A percentile compares a stretch with the other conserved stretches of the same genome.
These are phyloP conservation scores for Penicillium capsulatum DNA, from an alignment of 2,329 filamentous ascomycete genomes.

Conservation along the genomic window DNA sequence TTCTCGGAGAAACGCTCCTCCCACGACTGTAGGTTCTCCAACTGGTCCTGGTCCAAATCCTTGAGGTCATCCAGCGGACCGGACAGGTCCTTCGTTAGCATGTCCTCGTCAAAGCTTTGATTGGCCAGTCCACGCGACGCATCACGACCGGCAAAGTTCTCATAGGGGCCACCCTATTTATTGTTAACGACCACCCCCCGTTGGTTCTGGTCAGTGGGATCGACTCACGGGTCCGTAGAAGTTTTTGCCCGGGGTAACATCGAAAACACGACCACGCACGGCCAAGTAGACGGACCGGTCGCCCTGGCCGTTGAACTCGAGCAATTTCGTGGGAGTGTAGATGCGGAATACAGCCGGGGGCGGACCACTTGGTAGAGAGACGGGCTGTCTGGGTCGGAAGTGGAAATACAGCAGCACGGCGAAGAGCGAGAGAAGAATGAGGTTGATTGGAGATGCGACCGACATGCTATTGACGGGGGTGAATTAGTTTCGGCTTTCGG, in stretches of 20 bases:
- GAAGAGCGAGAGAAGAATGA: slow-evolving; percentile 58
- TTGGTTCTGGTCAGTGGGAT: neutral
- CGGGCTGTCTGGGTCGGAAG: slow-evolving; percentile 52
- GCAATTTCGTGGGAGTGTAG: slow-evolving; percentile 78
- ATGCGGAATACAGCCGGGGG: slow-evolving; percentile 77
- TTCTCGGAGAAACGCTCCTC: slow-evolving; percentile 91
- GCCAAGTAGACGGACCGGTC: slow-evolving; percentile 77
- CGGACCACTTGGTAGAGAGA: slow-evolving; percentile 52
- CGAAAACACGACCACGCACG: slow-evolving; percentile 87
- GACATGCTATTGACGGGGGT: slow-evolving; percentile 40
- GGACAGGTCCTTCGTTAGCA: slow-evolving; percentile 87
- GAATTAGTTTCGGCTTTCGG: slow-evolving; percentile 24
- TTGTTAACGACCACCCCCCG: slow-evolving; percentile 1
- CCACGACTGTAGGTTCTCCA: slow-evolving; percentile 83
- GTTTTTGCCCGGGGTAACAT: slow-evolving; percentile 79
- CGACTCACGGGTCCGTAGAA: slow-evolving; percentile 75
- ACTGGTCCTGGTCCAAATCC: slow-evolving; percentile 67
- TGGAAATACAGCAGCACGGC: slow-evolving; percentile 55
- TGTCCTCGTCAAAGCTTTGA: slow-evolving; percentile 89
- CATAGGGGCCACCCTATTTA: slow-evolving; percentile 72
- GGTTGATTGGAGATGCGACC: slow-evolving; percentile 57
- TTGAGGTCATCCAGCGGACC: slow-evolving; percentile 73
- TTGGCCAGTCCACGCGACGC: slow-evolving; percentile 82
- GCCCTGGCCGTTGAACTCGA: slow-evolving; percentile 75
- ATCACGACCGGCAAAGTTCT: slow-evolving; percentile 92